phyloP scores from a whole-genome alignment of 140 eudicot species.

The Stevia rebaudiana region DNA sequence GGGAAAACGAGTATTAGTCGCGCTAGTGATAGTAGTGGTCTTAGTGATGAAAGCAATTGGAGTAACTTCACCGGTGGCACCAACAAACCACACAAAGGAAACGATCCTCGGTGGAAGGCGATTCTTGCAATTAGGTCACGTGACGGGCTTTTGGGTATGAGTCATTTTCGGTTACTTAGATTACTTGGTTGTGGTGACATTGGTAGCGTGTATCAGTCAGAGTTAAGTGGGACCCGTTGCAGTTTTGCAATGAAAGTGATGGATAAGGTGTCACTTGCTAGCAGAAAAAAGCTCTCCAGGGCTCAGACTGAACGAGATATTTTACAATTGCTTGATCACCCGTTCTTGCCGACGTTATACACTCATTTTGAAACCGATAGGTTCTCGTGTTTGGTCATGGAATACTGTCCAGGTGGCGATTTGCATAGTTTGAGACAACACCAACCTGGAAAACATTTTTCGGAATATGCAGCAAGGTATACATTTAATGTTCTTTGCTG shows the following conservation, averaged over 20 bases:
- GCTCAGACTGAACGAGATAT: conserved; percentile 90
- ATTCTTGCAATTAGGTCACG: conserved; percentile 67
- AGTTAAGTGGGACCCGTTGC: conserved; percentile 76
- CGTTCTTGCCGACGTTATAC: conserved; percentile 84
- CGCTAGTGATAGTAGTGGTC: conserved; percentile 89
- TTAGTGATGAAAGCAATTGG: conserved; percentile 89
- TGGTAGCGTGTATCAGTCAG: conserved; percentile 87
- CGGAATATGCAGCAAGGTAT: conserved; percentile 86
- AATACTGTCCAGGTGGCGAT: conserved; percentile 98
- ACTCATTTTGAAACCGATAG: conserved; percentile 89
- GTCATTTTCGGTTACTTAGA: conserved; percentile 68
- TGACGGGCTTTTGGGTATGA: conserved; percentile 85
- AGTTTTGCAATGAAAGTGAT: conserved; percentile 90
- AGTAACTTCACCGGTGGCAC: conserved; percentile 75
- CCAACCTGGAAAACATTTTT: conserved; percentile 83
- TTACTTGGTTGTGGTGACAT: conserved; percentile 80
- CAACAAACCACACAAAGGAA: conserved; percentile 86
- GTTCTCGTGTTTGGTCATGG: conserved; percentile 69
- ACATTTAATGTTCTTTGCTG: not conserved
- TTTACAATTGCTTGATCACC: conserved; percentile 84
- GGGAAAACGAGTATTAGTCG: conserved; percentile 72
- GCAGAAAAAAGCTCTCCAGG: conserved; percentile 68
- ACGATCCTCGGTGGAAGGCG: conserved; percentile 95
- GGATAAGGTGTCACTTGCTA: conserved; percentile 85
- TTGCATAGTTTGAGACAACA: conserved; percentile 80